Evolutionary conservation across 192 early-diverging fungal species (phyloP).

Genomic region (Coemansia sp.): DNA sequence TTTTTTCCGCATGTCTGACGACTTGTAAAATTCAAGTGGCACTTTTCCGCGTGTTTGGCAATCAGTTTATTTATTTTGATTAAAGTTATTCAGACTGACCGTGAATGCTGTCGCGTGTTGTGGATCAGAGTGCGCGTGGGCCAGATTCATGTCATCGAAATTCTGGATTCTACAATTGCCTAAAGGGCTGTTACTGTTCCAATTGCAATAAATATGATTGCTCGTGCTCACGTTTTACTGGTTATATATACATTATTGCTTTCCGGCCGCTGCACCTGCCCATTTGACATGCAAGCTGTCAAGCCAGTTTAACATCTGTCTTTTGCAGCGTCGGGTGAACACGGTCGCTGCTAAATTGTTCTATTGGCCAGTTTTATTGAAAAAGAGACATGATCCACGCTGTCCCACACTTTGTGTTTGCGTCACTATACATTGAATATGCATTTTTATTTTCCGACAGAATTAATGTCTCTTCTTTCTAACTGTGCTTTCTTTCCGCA

Average conservation of each 20-base stretch:
- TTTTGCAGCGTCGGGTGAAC: neutral
- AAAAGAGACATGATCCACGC: no score
- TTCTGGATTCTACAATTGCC: neutral
- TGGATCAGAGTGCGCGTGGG: neutral
- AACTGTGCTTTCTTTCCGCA: neutral
- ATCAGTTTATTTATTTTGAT: neutral
- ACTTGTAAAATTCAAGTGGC: no score
- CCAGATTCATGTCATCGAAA: neutral
- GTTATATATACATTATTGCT: neutral
- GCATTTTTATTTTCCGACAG: neutral
- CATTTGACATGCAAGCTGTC: neutral
- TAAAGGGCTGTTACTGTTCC: neutral
- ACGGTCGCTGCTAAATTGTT: neutral
- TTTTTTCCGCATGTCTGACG: no score
- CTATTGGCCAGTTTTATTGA: neutral
- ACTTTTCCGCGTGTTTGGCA: neutral
- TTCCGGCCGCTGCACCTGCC: neutral
- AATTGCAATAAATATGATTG: neutral
- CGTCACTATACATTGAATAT: neutral
- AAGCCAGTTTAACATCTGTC: neutral
- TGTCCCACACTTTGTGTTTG: constrained; percentile 2
- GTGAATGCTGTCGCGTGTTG: neutral
- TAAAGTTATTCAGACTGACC: neutral
- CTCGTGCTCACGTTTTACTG: neutral
- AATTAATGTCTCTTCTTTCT: neutral